Evolutionary conservation across 2,329 filamentous ascomycete species (phyloP).

Genomic region (Taxawa tesnikishii): DNA sequence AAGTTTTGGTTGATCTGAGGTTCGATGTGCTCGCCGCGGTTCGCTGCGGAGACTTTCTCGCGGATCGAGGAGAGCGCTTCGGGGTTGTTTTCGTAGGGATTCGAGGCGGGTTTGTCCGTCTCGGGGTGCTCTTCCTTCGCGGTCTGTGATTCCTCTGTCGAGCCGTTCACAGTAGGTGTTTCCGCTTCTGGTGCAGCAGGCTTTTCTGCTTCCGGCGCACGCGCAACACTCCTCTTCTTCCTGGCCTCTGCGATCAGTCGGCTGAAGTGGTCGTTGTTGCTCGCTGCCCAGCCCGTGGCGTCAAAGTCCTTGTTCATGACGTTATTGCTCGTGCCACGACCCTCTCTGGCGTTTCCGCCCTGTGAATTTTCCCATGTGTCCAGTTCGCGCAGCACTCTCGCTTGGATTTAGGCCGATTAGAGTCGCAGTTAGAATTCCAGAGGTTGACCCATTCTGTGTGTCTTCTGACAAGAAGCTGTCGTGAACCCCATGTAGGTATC

Average conservation of each 20-base stretch:
- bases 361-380: conserved; percentile 80
- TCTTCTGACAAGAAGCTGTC: conserved; percentile 59
- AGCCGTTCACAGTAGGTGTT: neutral
- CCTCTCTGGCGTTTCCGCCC: conserved; percentile 44
- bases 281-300: conserved; percentile 58
- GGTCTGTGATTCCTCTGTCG: conserved; percentile 5
- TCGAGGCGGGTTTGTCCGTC: too few species aligned
- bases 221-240: conserved; percentile 30
- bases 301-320: conserved; percentile 87
- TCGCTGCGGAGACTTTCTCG: conserved; percentile 14
- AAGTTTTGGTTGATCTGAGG: conserved; percentile 13
- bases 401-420: conserved; percentile 57
- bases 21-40: conserved; percentile 9
- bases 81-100: conserved; percentile 14
- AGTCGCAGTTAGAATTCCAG: conserved; percentile 96
- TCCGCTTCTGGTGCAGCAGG: neutral
- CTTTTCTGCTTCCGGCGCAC: conserved; percentile 4
- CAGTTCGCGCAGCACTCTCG: conserved; percentile 64
- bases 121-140: conserved; percentile 4
- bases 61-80: conserved; percentile 13
- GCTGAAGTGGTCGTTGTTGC: conserved; percentile 64
- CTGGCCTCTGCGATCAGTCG: conserved; percentile 67
- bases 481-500: conserved; percentile 57
- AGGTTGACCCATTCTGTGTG: conserved; percentile 91
- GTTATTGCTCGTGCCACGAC: conserved; percentile 25